Base-by-base conservation (phyloP, 2,329 filamentous ascomycete genomes). In the Botrytis sinoallii region DNA sequence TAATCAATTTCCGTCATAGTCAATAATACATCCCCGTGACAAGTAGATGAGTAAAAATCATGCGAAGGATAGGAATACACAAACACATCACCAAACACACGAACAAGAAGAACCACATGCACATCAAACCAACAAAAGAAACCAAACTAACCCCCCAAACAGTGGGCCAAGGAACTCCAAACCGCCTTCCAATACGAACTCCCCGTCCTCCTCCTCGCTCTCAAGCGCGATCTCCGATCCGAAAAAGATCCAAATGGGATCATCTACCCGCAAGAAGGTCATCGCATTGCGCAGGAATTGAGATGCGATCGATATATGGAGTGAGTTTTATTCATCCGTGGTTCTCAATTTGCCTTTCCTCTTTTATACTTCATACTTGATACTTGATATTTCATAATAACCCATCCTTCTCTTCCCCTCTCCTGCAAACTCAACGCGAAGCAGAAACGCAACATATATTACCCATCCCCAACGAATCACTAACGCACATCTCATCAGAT, bases 241-340 rank as follows among this genome's bases (percentile, higher is more conserved):
- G 87, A 89, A 75, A 82, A 83, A 20, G 88, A 90, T 77, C 88
- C 88, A 3, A 88, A 89, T 74, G 88, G 88, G 44, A 85, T 87
- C 76, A 88, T 90, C 70, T 87, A 88, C 75, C 89, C 89, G 18
- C 86, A 90, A 75, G 89, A 91, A 80, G 89, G 84, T 1, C 88
- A 89, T 78, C 84, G 84, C 40, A 80, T 86, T 69, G 85, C 89
- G 35, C 88, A 90, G 78, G 85, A 86, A 76, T 84, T 91, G 84
- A 83, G 89, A 70, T 88, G 85, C 65, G 89, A 91, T 80, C 87
- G 86, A 75, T 91, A 91, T 77, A 86, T 90, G 79, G 89, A 91
- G 78, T 91, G 89, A 32, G 70, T 68, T 29, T 32, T 20, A 25
- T 16, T 8, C 14, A n/a, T 29, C 12, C 40, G 40, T 42, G 40